Evolutionary conservation across 2,329 filamentous ascomycete genomes (phyloP).

Genomic region (Penicillium sp.): DNA sequence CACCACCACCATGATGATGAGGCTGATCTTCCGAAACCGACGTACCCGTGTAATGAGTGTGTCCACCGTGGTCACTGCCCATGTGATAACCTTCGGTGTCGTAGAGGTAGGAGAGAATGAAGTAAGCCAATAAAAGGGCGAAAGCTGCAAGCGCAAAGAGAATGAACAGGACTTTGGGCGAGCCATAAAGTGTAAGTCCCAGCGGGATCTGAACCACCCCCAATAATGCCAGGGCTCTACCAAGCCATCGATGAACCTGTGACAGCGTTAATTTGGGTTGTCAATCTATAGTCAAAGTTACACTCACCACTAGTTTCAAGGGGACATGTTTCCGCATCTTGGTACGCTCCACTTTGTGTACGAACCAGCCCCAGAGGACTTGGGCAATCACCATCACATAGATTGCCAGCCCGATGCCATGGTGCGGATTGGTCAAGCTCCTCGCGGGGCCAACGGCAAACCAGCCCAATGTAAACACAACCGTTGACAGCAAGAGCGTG

Average conservation of each 20-base stretch:
- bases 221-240: constrained; percentile 68
- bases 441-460: constrained; percentile 57
- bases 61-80: constrained; percentile 53
- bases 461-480: constrained; percentile 56
- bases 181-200: constrained; percentile 86
- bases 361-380: constrained; percentile 52
- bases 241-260: constrained; percentile 84
- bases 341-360: constrained; percentile 50
- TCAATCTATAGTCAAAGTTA: not conserved
- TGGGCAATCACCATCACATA: constrained; percentile 57
- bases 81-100: constrained; percentile 45
- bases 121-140: constrained; percentile 67
- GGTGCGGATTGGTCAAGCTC: constrained; percentile 60
- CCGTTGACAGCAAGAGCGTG: constrained; percentile 56
- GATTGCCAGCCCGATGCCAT: constrained; percentile 60
- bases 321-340: constrained; percentile 52
- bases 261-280: constrained; percentile 24
- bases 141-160: constrained; percentile 75
- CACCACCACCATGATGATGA: constrained; percentile 40
- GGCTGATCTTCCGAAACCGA: constrained; percentile 47
- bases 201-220: constrained; percentile 83
- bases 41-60: constrained; percentile 51
- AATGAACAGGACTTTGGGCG: constrained; percentile 76
- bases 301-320: constrained; percentile 52
- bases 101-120: constrained; percentile 69